Percentiles rank a stretch among this genome's conserved stretches.
phyloP scores from a whole-genome alignment of 176 grass and related monocot genomes.

The Avena insularis region DNA sequence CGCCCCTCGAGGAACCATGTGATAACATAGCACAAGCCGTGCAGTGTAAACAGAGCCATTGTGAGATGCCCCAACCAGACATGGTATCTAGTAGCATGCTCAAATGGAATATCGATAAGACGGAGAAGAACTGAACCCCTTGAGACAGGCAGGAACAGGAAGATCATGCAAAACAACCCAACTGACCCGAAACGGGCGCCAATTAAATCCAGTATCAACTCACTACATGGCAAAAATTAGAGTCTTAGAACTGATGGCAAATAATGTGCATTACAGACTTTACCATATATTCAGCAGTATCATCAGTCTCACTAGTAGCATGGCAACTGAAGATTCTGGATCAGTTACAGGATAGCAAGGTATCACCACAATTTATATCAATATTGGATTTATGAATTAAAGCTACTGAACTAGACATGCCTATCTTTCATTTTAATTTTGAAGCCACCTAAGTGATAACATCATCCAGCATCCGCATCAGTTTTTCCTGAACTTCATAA shows the following conservation, averaged over 20 bases:
- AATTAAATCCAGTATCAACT: conserved; percentile 60
- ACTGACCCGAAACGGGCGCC: conserved; percentile 70
- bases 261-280: not conserved
- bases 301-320: not conserved
- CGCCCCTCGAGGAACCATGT: conserved; percentile 59
- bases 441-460: not conserved
- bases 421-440: not conserved
- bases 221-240: conserved; percentile 51
- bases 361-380: not conserved
- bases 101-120: conserved; percentile 93
- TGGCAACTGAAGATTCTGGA: not conserved
- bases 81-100: conserved; percentile 98
- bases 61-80: conserved; percentile 99
- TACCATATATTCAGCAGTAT: not conserved
- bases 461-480: conserved; percentile 13
- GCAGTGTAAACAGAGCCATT: conserved; percentile 90
- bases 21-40: conserved; percentile 70
- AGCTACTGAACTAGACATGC: not conserved
- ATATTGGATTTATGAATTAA: not conserved
- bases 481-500: not conserved
- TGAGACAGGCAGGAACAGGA: conserved; percentile 85
- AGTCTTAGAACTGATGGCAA: conserved; percentile 14
- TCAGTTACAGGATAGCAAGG: conserved; percentile 2
- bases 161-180: conserved; percentile 85
- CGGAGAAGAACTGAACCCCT: conserved; percentile 97